Conservation (phyloP, 306 rosid genomes). For the Vigna radiata region DNA sequence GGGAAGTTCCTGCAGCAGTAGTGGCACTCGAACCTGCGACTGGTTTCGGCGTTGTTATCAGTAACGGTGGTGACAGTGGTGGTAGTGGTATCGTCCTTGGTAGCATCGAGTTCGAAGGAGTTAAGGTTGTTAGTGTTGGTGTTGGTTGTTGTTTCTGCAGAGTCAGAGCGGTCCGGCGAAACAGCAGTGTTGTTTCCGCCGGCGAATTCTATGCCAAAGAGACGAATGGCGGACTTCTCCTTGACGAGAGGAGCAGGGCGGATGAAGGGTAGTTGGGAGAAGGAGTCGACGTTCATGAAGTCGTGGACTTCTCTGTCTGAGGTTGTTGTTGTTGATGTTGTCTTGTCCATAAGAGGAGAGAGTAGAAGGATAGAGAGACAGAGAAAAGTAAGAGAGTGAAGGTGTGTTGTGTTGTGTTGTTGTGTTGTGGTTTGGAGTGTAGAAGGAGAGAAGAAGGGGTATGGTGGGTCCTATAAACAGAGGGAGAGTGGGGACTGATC, state of each 20-base stretch:
- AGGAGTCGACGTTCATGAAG: slow-evolving; percentile 93
- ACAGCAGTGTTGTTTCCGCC: background rate
- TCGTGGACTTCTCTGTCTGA: slow-evolving; percentile 79
- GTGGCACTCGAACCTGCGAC: slow-evolving; percentile 88
- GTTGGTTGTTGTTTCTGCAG: slow-evolving; percentile 40
- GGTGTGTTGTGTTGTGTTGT: background rate
- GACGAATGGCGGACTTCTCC: slow-evolving; percentile 67
- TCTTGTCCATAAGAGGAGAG: slow-evolving; percentile 63
- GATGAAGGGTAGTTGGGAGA: slow-evolving; percentile 96
- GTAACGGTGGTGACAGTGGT: background rate
- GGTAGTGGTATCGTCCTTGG: slow-evolving; percentile 18
- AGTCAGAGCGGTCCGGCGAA: slow-evolving; percentile 46
- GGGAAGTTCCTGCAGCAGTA: slow-evolving; percentile 96
- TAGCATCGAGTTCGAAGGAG: slow-evolving; percentile 34
- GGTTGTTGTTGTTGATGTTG: slow-evolving; percentile 8
- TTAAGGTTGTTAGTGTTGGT: background rate
- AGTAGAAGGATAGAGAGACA: background rate
- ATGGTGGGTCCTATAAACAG: slow-evolving; percentile 72
- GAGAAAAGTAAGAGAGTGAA: background rate
- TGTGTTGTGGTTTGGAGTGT: background rate
- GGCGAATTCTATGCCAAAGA: slow-evolving; percentile 83
- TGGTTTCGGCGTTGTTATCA: slow-evolving; percentile 54
- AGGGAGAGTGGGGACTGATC: slow-evolving; percentile 52
- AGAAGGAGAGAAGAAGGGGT: background rate
- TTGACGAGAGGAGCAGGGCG: slow-evolving; percentile 68